Conservation (phyloP, 2,329 filamentous ascomycete genomes). For the Mycogone perniciosa region DNA sequence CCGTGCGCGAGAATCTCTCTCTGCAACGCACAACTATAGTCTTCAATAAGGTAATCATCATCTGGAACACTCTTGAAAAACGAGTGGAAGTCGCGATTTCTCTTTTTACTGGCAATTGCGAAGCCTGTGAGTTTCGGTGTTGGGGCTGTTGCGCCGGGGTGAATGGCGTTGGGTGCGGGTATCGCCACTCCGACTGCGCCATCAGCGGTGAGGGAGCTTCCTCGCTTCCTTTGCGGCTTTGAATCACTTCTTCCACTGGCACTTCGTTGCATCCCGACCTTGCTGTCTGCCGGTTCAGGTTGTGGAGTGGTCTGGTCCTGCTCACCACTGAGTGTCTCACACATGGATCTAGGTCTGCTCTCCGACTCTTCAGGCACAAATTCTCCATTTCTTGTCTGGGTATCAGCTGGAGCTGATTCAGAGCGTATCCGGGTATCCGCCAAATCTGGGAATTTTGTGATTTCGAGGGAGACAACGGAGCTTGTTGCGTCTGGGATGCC, state of each 20-base stretch:
- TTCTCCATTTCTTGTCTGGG: conserved; percentile 22
- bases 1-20: conserved; percentile 93
- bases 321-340: conserved; percentile 47
- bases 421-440: conserved; percentile 44
- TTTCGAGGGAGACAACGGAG: conserved; percentile 49
- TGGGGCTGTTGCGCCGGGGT: conserved; percentile 44
- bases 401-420: conserved; percentile 53
- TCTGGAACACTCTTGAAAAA: conserved; percentile 95
- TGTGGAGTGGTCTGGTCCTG: conserved; percentile 60
- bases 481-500: conserved; percentile 62
- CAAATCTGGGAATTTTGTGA: conserved; percentile 47
- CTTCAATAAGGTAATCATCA: conserved; percentile 95
- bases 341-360: conserved; percentile 43
- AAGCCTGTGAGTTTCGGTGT: conserved; percentile 84
- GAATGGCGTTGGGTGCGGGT: conserved; percentile 45
- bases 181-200: conserved; percentile 55
- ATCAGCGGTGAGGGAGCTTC: conserved; percentile 68
- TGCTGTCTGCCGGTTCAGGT: conserved; percentile 58
- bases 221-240: conserved; percentile 64
- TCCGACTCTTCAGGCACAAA: conserved; percentile 27
- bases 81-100: conserved; percentile 90
- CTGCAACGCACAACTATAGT: conserved; percentile 95
- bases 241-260: conserved; percentile 61
- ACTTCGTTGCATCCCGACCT: conserved; percentile 53
- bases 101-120: conserved; percentile 90